Base-by-base conservation (phyloP, 768 basidiomycete genomes). In the Lactifluus piperatus region DNA sequence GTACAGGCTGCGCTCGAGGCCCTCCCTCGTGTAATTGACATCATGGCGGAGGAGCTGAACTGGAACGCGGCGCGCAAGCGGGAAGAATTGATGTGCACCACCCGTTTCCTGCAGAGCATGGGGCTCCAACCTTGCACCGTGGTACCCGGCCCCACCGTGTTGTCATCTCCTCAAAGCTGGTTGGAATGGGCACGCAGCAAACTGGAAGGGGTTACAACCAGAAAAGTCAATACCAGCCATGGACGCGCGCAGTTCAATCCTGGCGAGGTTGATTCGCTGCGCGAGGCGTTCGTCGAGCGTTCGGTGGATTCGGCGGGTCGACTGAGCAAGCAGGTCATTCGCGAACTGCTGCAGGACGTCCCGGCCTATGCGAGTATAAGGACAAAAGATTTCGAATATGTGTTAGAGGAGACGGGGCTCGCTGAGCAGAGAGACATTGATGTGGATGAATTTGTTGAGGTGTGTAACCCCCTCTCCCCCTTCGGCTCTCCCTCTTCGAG, bases 391-490 rank as follows among this genome's bases (percentile, higher is more conserved):
- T 77, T 84, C 44, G 79, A 83, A 34, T 87, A 91, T 68, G 89
- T 91, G 1, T 76, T 94, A 52, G 78, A 79, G 56, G 84, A 88
- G 69, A 84, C 87, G 60, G 93, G 89, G 4, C 82, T 89, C 70
- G 72, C 75, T 50, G 71, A 72, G 22, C 75, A 77, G 65, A 71
- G 72, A 29, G 78, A 79, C 27, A 72, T 97, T 48, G 82, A 85
- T 62, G 83, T 91, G 66, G 88, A 94, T 63, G 89, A 91, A 68
- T 94, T 94, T 70, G 76, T 94, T 50, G 91, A 94, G 81, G 90
- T 90, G 63, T 14, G 83, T 73, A 16, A 16, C 20, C 7, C 26
- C 11, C 24, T 29, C 20, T 18, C 27, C 7, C 10, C 1, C 16
- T 36, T 36, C 34, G 1, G 10, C 36, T 14, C 53, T 37, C 57